Base-by-base conservation (phyloP, 169 alveolate genomes). In the Eimeria falciformis region DNA sequence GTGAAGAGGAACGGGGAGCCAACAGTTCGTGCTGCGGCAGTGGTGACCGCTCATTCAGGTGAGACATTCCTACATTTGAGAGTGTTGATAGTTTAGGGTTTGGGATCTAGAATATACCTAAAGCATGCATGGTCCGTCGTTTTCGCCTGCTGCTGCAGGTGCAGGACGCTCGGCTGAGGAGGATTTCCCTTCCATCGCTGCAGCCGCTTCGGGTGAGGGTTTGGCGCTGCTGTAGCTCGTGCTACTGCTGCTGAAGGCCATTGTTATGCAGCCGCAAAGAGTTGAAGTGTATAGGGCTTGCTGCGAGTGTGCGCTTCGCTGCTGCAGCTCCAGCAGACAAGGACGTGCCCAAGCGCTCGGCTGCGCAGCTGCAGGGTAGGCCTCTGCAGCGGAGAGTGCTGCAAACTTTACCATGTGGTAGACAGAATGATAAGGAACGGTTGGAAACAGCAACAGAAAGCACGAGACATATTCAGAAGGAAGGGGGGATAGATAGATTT, bases 301-400 rank as follows among this genome's bases (percentile, higher is more conserved):
- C 29, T 62, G 17, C 12, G 0, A 14, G 73, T 14, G 37, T 62
- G 29, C 12, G 1, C 73, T 9, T 14, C 2, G 17, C 0, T 62
- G 73, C 25, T n/a, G 85, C 66, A 75, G 25, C 65, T 21, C 14
- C 45, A 6, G 85, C 79, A 0, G 79, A 68, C 50, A 29, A n/a
- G 58, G 85, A 45, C 12, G 11, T 45, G 21, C 85, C 85, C 33
- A 75, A 75, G 40, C 85, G 85, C 9, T 18, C 85, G 11, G 65
- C 85, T 43, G 85, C 85, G 11, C 85, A 75, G 85, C 45, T 75
- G 65, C 85, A 75, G 29, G 85, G 85, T 75, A 25, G n/a, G n/a
- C n/a, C n/a, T n/a, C n/a, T n/a, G n/a, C n/a, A n/a, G n/a, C n/a
- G n/a, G n/a, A n/a, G n/a, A n/a, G n/a, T n/a, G n/a, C n/a, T n/a